Base-by-base conservation (phyloP, 805 yeast genomes). In the Candida orba region DNA sequence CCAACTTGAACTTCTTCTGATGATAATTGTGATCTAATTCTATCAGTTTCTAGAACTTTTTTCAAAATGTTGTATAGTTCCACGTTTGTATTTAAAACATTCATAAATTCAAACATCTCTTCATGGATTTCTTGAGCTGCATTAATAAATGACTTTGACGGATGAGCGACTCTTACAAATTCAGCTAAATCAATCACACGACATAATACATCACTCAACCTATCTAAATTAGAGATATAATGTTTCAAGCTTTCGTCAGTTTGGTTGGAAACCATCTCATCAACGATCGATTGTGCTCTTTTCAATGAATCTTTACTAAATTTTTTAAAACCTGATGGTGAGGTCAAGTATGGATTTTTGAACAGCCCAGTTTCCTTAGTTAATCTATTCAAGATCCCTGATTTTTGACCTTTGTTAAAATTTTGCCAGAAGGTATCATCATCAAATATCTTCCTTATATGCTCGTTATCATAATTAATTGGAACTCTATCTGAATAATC, bases 171-270 rank as follows among this genome's bases (percentile, higher is more conserved):
- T 38, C 98, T 69, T 25, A 93, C 78, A 65, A 91, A 91, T 54
- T 90, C 98, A 32, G 96, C 91, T 40, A 91, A 73, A 63, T 93
- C 99, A 34, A 93, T 90, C 6, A 88, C 97, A 44, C 95, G 76
- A 59, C 99, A 93, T 27, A 93, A 64, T 25, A 84, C 76, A 58
- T 93, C 98, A 56, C 95, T 84, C 34, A 93, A 65, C 51, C 88
- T 78, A 59, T 93, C 99, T 50, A 93, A 67, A 41, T 79, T 78
- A 36, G 76, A 58, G 42, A 91, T 75, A 42, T 78, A 86, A 6
- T 68, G 61, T 15, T 54, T 51, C 18, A 73, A 54, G 2, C 76
- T 85, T 9, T 67, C 66, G 1, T 53, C 58, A 2, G 73, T 53
- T 20, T 68, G 65, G 40, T 75, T 75, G 7, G 55, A 56, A 14